Evolutionary conservation across 2,329 filamentous ascomycete genomes (phyloP).

Genomic region (Talaromyces verruculosus): DNA sequence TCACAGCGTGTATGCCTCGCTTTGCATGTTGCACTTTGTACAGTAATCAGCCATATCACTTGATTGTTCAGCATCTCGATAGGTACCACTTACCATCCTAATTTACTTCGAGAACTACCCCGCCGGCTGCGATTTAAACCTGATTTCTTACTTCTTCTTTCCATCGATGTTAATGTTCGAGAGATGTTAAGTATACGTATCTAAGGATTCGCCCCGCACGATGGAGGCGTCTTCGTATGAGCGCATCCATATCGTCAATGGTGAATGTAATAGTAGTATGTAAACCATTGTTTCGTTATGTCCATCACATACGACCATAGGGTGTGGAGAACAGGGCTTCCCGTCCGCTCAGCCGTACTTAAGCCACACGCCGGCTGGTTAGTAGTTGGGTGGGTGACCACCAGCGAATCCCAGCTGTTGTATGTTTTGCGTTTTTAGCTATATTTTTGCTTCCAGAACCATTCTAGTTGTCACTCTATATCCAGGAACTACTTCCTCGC

Average conservation of each 20-base stretch:
- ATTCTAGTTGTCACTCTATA: too few species aligned
- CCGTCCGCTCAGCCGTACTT: slow-evolving; percentile 20
- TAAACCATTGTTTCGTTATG: fast-evolving
- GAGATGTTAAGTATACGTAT: background rate
- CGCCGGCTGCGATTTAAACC: background rate
- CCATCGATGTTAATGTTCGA: background rate
- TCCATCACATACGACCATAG: slow-evolving; percentile 15
- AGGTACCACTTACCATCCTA: background rate
- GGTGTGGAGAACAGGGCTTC: slow-evolving; percentile 19
- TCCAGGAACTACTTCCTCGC: too few species aligned
- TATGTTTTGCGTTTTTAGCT: background rate
- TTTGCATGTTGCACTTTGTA: background rate
- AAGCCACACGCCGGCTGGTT: slow-evolving; percentile 19
- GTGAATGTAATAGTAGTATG: background rate
- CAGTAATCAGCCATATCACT: background rate
- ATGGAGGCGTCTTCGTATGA: background rate
- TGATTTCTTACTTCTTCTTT: background rate
- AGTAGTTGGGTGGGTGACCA: slow-evolving; percentile 20
- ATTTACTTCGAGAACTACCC: background rate
- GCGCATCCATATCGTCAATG: too few species aligned
- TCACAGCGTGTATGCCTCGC: background rate
- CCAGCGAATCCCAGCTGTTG: slow-evolving; percentile 15
- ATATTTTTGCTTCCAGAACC: too few species aligned
- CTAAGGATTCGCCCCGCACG: background rate
- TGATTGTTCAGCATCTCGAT: background rate